These are phyloP conservation scores for Starmerella etchellsii DNA, from an alignment of 805 yeast species.

Conservation along the genomic window DNA sequence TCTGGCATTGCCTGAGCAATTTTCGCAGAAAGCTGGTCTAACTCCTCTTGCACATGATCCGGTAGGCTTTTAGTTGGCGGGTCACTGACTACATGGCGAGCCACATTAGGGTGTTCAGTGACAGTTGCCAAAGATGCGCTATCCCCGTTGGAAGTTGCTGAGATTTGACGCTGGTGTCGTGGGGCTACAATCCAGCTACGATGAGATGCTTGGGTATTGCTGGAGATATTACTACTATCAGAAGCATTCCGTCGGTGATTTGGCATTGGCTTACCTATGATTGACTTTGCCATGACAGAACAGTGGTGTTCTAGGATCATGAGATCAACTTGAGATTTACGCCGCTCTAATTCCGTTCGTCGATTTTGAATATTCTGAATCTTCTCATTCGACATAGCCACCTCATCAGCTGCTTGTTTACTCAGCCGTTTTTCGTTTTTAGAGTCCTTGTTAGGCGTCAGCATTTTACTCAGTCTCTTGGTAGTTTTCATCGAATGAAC, in stretches of 20 bases:
- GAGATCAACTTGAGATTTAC: conserved; percentile 12
- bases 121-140: conserved; percentile 6
- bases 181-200: conserved; percentile 16
- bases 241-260: conserved; percentile 14
- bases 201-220: conserved; percentile 2
- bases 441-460: neutral
- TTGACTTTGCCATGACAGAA: conserved; percentile 18
- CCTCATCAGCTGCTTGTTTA: conserved; percentile 22
- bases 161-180: conserved; percentile 7
- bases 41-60: conserved; percentile 6
- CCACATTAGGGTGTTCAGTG: neutral
- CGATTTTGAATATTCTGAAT: conserved; percentile 14
- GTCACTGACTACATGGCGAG: neutral
- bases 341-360: conserved; percentile 9
- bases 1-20: conserved; percentile 12
- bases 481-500: neutral
- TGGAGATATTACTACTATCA: conserved; percentile 4
- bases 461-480: conserved; percentile 1
- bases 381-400: conserved; percentile 10
- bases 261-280: conserved; percentile 16
- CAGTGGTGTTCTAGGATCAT: conserved; percentile 19
- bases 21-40: conserved; percentile 9
- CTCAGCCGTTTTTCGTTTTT: conserved; percentile 16
- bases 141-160: conserved; percentile 3
- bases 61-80: neutral